Evolutionary conservation across 2,329 filamentous ascomycete species (phyloP).

Genomic region (Diplodia scrobiculata): DNA sequence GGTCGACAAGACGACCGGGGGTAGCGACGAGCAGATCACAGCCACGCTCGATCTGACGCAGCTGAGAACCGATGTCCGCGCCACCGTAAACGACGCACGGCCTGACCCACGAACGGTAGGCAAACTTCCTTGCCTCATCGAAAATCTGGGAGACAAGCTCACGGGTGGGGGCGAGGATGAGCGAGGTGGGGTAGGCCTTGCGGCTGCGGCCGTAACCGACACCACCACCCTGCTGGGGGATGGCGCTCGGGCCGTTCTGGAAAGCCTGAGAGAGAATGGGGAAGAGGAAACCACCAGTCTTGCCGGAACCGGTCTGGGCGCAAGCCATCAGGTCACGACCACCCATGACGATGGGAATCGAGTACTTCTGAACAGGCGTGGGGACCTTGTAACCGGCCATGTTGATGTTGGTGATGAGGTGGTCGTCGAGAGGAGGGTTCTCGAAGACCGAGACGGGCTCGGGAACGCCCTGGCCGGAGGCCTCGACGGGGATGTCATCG

Average conservation of each 20-base stretch:
- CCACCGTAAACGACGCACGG: constrained; percentile 98
- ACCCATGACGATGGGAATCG: constrained; percentile 96
- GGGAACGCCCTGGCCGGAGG: constrained; percentile 88
- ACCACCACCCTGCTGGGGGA: constrained; percentile 64
- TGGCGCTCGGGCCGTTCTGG: constrained; percentile 76
- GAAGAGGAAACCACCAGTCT: constrained; percentile 99
- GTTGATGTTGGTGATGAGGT: constrained; percentile 89
- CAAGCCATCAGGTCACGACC: constrained; percentile 99
- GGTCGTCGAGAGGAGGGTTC: constrained; percentile 93
- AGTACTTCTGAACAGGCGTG: constrained; percentile 98
- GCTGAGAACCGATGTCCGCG: constrained; percentile 97
- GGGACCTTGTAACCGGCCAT: constrained; percentile 93
- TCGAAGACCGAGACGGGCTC: constrained; percentile 88
- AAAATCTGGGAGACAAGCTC: constrained; percentile 99
- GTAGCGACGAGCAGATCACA: constrained; percentile 97
- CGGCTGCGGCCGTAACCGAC: constrained; percentile 82
- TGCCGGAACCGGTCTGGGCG: constrained; percentile 98
- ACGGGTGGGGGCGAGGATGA: constrained; percentile 95
- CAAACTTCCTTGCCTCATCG: constrained; percentile 96
- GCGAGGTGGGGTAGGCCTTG: constrained; percentile 94
- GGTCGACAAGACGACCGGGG: constrained; percentile 92
- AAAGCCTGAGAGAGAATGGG: constrained; percentile 98
- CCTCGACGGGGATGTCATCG: constrained; percentile 98
- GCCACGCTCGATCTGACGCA: constrained; percentile 95
- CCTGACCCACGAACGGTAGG: constrained; percentile 97